phyloP scores from a whole-genome alignment of 2,329 filamentous ascomycete species.

The Ceratocystis alfenasii region DNA sequence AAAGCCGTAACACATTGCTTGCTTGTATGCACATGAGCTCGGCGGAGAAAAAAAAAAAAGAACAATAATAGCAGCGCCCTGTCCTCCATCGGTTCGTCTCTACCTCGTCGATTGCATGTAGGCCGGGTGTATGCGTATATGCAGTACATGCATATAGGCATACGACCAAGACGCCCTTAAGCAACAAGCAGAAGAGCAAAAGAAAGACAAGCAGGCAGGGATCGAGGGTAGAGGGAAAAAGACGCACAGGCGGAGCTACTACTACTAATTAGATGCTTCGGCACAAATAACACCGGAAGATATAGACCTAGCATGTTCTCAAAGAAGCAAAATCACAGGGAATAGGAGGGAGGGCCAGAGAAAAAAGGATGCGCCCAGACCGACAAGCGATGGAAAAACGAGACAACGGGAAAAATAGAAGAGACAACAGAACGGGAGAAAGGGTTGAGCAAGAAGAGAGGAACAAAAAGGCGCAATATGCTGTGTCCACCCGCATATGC shows the following conservation, averaged over 20 bases:
- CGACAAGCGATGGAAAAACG: constrained; percentile 4
- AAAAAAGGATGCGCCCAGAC: constrained; percentile 1
- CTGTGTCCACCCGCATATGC: no score
- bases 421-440: not conserved
- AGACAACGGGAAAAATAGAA: not conserved
- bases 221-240: not conserved
- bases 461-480: not conserved
- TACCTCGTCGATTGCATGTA: no score
- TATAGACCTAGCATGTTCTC: constrained; percentile 9
- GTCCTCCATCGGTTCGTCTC: no score
- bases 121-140: no score
- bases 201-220: no score
- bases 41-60: not conserved
- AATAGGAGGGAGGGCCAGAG: not conserved
- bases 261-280: constrained; percentile 3
- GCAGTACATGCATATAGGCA: no score
- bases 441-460: not conserved
- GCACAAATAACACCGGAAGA: constrained; percentile 11
- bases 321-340: not conserved
- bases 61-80: no score
- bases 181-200: no score
- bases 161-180: no score
- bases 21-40: not conserved
- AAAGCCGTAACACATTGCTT: not conserved
- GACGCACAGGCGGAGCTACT: constrained; percentile 3